A percentile compares a stretch with the other conserved stretches of the same genome.
Conservation (phyloP, 148 eudicot genomes). For the Gaultheria prostrata region DNA sequence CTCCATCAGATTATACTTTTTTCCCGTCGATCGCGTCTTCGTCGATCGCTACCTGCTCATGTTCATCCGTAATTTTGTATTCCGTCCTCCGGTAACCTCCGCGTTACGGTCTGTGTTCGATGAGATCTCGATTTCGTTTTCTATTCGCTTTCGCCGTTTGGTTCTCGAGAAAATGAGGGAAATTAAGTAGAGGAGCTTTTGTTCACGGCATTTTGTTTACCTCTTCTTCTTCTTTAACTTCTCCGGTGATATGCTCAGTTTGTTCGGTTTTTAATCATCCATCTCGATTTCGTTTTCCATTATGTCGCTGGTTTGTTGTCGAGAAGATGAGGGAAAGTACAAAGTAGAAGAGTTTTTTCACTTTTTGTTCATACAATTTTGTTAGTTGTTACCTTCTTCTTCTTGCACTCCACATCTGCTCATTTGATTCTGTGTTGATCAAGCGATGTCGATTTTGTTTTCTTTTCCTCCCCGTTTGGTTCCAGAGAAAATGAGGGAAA, state of each 20-base stretch:
- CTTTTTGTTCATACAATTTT: neutral
- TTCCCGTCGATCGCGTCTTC: neutral
- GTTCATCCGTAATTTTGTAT: neutral
- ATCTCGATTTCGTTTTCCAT: neutral
- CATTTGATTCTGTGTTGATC: neutral
- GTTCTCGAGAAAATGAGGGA: no score
- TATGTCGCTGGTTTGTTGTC: neutral
- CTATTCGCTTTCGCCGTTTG: no score
- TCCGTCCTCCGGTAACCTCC: no score
- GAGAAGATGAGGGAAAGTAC: neutral
- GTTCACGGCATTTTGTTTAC: no score
- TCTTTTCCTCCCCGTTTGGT: neutral
- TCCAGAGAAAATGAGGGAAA: neutral
- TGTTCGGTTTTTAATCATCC: neutral
- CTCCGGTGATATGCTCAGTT: neutral
- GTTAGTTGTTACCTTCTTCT: no score
- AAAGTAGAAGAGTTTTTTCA: neutral
- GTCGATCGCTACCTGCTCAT: neutral
- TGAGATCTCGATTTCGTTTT: neutral
- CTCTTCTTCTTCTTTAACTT: no score
- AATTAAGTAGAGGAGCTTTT: no score
- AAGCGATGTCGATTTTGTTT: neutral
- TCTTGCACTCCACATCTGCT: neutral
- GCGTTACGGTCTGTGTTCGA: neutral
- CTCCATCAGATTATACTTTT: neutral